phyloP scores from a whole-genome alignment of 2,329 filamentous ascomycete species.

The Aaosphaeria arxii region DNA sequence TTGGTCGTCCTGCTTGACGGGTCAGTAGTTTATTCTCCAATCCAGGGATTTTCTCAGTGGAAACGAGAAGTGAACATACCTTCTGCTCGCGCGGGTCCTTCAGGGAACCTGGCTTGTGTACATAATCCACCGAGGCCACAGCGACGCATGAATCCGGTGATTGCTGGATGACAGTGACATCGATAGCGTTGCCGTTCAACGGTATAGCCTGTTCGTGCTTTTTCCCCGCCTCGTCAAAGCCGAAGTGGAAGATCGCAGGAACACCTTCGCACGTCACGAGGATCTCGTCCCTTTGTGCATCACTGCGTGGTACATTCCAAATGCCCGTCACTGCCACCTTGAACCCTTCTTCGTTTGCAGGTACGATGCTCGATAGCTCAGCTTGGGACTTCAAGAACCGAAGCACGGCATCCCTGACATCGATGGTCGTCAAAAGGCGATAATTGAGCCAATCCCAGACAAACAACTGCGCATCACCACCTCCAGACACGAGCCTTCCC shows the following conservation, averaged over 20 bases:
- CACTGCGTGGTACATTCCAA: constrained; percentile 37
- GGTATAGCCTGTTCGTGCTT: constrained; percentile 47
- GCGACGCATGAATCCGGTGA: constrained; percentile 8
- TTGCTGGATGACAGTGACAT: constrained; percentile 40
- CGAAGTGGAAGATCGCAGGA: constrained; percentile 58
- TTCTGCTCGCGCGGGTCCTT: constrained; percentile 32
- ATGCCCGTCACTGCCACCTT: constrained; percentile 52
- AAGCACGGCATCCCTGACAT: constrained; percentile 31
- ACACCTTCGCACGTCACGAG: constrained; percentile 42
- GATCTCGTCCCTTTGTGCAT: not conserved
- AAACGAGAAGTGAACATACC: constrained; percentile 15
- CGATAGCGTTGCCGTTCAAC: constrained; percentile 65
- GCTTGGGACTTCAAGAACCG: constrained; percentile 15
- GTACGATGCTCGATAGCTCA: constrained; percentile 7
- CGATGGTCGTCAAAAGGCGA: constrained; percentile 52
- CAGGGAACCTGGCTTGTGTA: constrained; percentile 52
- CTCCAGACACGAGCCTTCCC: constrained; percentile 76
- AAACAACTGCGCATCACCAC: constrained; percentile 75
- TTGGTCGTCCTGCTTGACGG: constrained; percentile 8
- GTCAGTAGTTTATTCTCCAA: not conserved
- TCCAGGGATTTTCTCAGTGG: not conserved
- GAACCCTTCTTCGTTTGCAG: constrained; percentile 14
- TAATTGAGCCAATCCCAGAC: constrained; percentile 77
- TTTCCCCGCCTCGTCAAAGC: constrained; percentile 44
- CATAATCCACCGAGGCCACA: constrained; percentile 54